These are phyloP conservation scores for Lupinus albus DNA, from an alignment of 306 rosid genomes.

Conservation along the genomic window DNA sequence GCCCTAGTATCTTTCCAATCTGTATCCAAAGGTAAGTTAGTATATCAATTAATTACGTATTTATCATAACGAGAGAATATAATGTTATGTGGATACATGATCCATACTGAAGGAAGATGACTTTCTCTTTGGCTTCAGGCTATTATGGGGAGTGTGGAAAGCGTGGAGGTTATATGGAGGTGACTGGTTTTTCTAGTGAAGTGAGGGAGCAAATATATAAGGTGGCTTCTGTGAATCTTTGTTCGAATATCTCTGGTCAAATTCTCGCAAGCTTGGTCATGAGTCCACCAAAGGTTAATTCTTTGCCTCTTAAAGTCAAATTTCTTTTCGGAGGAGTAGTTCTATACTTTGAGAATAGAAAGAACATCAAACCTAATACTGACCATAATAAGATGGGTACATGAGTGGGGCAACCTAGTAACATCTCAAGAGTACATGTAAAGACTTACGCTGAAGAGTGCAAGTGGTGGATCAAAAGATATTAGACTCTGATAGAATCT, in stretches of 20 bases:
- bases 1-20: conserved; percentile 81
- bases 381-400: conserved; percentile 6
- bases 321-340: conserved; percentile 1
- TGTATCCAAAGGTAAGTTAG: conserved; percentile 76
- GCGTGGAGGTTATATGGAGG: conserved; percentile 95
- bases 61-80: not conserved
- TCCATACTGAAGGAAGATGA: conserved; percentile 11
- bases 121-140: conserved; percentile 53
- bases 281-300: conserved; percentile 87
- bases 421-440: no score
- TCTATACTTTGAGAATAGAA: not conserved
- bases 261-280: conserved; percentile 87
- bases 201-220: conserved; percentile 89
- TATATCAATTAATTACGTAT: conserved; percentile 8
- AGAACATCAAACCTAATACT: conserved; percentile 4
- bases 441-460: no score
- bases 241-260: conserved; percentile 91
- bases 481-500: no score
- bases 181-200: conserved; percentile 78
- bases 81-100: not conserved
- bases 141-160: conserved; percentile 92
- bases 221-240: conserved; percentile 86
- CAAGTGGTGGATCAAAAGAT: no score
- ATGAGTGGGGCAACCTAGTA: not conserved
- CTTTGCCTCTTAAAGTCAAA: conserved; percentile 22